These are phyloP conservation scores for Trichosporon coremiiforme DNA, from an alignment of 1,284 basidiomycete genomes.

Conservation along the genomic window DNA sequence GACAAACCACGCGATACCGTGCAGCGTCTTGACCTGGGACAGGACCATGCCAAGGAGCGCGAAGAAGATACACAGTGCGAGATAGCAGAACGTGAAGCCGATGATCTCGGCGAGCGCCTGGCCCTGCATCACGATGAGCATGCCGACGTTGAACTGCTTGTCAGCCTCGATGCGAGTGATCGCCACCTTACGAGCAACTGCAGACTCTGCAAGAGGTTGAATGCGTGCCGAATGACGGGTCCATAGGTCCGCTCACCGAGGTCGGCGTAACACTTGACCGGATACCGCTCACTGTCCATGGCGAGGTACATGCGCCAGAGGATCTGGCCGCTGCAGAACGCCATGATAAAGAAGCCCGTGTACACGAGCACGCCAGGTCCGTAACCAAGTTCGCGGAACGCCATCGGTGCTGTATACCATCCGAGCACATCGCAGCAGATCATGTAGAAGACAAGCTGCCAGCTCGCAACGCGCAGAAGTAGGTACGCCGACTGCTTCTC, in stretches of 20 bases:
- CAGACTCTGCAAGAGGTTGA: slow-evolving; percentile 28
- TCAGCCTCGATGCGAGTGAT: neutral
- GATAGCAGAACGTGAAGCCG: slow-evolving; percentile 29
- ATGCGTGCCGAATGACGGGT: slow-evolving; percentile 16
- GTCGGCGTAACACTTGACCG: slow-evolving; percentile 32
- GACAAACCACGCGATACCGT: slow-evolving; percentile 25
- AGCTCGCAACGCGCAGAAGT: slow-evolving; percentile 28
- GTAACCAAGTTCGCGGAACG: slow-evolving; percentile 40
- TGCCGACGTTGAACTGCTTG: slow-evolving; percentile 28
- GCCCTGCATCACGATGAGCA: slow-evolving; percentile 25
- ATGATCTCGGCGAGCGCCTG: slow-evolving; percentile 22
- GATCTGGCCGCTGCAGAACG: slow-evolving; percentile 31
- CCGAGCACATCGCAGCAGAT: slow-evolving; percentile 44
- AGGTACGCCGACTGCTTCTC: slow-evolving; percentile 21
- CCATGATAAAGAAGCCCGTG: slow-evolving; percentile 28
- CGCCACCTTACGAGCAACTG: slow-evolving; percentile 24
- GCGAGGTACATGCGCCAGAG: slow-evolving; percentile 33
- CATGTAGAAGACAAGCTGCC: slow-evolving; percentile 35
- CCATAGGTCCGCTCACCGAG: slow-evolving; percentile 32
- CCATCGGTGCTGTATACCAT: slow-evolving; percentile 48
- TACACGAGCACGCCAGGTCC: slow-evolving; percentile 39
- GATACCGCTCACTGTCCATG: slow-evolving; percentile 32
- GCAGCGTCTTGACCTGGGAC: slow-evolving; percentile 30
- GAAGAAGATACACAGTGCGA: slow-evolving; percentile 23
- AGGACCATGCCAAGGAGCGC: slow-evolving; percentile 21